These are phyloP conservation scores for Mycena olivaceomarginata DNA, from an alignment of 768 basidiomycete genomes.

Conservation along the genomic window DNA sequence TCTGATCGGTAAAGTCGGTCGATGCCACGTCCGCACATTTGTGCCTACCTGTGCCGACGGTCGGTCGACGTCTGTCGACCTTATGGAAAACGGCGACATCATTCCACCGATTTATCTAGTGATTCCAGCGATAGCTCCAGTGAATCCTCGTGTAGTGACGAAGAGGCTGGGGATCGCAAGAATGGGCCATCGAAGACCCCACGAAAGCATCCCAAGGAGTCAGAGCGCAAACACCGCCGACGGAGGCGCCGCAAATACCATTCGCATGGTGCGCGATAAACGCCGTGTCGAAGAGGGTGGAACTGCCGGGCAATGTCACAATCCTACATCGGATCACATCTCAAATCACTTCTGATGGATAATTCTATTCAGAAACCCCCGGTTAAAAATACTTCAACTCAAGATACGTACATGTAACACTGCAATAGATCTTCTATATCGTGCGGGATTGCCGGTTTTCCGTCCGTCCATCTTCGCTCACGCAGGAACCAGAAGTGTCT, in stretches of 20 bases:
- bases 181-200: background rate
- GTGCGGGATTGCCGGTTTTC: too few species aligned
- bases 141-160: too few species aligned
- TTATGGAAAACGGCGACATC: background rate
- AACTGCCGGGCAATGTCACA: too few species aligned
- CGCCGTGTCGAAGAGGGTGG: background rate
- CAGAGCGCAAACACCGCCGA: background rate
- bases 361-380: too few species aligned
- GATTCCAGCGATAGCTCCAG: too few species aligned
- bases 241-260: background rate
- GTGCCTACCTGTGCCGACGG: background rate
- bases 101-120: background rate
- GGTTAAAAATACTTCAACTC: too few species aligned
- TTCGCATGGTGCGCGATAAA: background rate
- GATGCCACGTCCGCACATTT: background rate
- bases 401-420: too few species aligned
- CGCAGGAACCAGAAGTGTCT: too few species aligned
- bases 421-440: too few species aligned
- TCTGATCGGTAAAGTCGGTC: background rate
- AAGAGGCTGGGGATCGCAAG: background rate
- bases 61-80: background rate
- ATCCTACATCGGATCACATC: too few species aligned
- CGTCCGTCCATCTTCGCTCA: too few species aligned
- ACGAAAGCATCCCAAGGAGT: background rate
- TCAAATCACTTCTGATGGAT: too few species aligned